phyloP scores from a whole-genome alignment of 768 basidiomycete genomes.

The Aureoboletus auriporus region DNA sequence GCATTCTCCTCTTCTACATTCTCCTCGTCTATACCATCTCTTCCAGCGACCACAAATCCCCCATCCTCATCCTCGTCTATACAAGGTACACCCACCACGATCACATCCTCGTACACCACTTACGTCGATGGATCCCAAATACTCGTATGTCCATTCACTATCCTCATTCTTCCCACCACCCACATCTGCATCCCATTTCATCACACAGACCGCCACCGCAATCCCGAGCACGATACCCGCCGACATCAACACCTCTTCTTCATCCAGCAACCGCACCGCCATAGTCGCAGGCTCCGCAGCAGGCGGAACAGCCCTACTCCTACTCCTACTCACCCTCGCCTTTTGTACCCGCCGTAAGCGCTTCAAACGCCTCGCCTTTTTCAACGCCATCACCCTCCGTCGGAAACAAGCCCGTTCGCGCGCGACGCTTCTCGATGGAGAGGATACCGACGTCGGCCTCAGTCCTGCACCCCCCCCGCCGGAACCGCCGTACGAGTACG shows the following conservation, averaged over 20 bases:
- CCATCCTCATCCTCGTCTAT: conserved; percentile 4
- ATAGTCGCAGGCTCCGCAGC: conserved; percentile 42
- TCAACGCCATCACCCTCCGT: conserved; percentile 25
- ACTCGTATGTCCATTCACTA: conserved; percentile 12
- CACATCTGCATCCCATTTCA: neutral
- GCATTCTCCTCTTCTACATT: neutral
- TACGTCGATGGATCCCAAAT: conserved; percentile 10
- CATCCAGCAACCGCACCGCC: conserved; percentile 29
- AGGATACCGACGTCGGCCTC: neutral
- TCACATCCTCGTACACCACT: conserved; percentile 20
- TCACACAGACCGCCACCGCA: conserved; percentile 9
- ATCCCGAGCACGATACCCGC: conserved; percentile 20
- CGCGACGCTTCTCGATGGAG: conserved; percentile 23
- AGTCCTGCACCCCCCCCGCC: neutral
- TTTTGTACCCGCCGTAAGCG: conserved; percentile 37
- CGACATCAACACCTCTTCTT: neutral
- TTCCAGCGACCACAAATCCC: conserved; percentile 1
- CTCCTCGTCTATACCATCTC: neutral
- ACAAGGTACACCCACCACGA: conserved; percentile 8
- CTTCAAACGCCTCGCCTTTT: conserved; percentile 30
- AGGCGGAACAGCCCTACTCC: conserved; percentile 34
- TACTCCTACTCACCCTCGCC: conserved; percentile 32
- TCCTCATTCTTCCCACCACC: neutral
- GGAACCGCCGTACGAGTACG: conserved; percentile 31
- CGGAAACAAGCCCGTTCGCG: conserved; percentile 16